Base-by-base conservation (phyloP, 805 yeast genomes). In the Wickerhamomyces canadensis region DNA sequence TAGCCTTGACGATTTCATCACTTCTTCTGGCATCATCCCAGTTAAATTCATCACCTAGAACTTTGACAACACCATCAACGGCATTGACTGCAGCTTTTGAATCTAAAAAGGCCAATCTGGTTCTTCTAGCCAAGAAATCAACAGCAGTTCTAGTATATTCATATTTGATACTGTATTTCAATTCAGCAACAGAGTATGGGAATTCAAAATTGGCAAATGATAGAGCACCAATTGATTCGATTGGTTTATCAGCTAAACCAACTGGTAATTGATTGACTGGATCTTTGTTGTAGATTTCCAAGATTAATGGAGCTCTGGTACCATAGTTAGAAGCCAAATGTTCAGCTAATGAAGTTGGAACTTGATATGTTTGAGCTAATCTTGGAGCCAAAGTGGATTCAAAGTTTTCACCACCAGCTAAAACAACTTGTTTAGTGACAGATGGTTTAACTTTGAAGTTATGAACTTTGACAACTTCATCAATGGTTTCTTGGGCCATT, bases 401-500 rank as follows among this genome's bases (percentile, higher is more conserved):
- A 73, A 80, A 89, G 56, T 77, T 76, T 49, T 84, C 85, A 48
- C 84, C 95, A 54, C 98, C 98, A 38, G 77, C 70, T 40, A 91
- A 68, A 49, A 78, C 68, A 44, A 76, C 50, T 43, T 62, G 58
- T 49, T 60, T 64, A 10, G 74, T 67, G 28, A 52, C 43, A 36
- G 70, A 65, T 19, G 71, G 67, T 40, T 60, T 58, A 34, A 67
- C 69, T 27, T 58, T 46, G 40, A 71, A 64, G 33, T 62, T 51
- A 36, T 71, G 68, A 35, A 65, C 64, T 55, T 75, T 68, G 33
- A 85, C 70, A 37, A 84, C 78, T 49, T 76, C 77, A 60, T 85
- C 80, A 33, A 89, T 80, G 31, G 96, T 85, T 67, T 91, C 96
- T 66, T 89, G 80, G 17, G 97, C 96, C 97, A 89, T 89, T 68